A percentile compares a stretch with the other conserved stretches of the same genome.
Conservation (phyloP, 1,139 yeast species). For the Sugiyamaella japonica region DNA sequence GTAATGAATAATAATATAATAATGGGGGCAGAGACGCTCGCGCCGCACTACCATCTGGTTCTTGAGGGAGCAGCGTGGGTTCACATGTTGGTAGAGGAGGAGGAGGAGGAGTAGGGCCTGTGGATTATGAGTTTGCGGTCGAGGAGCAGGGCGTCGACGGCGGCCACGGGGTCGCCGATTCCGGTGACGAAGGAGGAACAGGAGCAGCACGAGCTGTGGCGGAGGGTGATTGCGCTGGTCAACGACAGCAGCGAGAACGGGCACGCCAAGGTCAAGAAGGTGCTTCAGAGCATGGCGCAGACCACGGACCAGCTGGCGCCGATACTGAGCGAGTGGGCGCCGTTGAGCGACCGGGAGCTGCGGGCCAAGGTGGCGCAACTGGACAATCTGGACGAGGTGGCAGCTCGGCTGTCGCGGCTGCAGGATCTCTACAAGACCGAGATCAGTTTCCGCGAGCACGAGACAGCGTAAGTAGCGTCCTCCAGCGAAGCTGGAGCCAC, state of each 20-base stretch:
- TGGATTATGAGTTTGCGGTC: slow-evolving; percentile 18
- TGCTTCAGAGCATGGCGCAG: slow-evolving; percentile 14
- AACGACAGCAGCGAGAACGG: slow-evolving; percentile 19
- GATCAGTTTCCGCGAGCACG: slow-evolving; percentile 14
- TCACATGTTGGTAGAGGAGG: too few relatives aligned
- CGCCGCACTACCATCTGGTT: background rate
- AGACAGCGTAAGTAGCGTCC: slow-evolving; percentile 13
- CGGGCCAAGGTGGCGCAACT: slow-evolving; percentile 14
- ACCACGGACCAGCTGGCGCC: slow-evolving; percentile 17
- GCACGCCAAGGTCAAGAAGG: slow-evolving; percentile 18
- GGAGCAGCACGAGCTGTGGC: slow-evolving; percentile 18
- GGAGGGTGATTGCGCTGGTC: slow-evolving; percentile 13
- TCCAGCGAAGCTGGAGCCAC: background rate
- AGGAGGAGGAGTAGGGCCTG: background rate
- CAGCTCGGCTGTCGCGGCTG: slow-evolving; percentile 7
- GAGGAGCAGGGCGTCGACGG: slow-evolving; percentile 21
- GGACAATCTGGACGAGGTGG: slow-evolving; percentile 17
- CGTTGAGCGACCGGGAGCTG: slow-evolving; percentile 16
- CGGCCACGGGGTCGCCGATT: slow-evolving; percentile 16
- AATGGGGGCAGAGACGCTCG: background rate
- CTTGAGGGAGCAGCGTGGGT: too few relatives aligned
- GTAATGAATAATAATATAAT: too few relatives aligned
- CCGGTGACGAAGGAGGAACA: slow-evolving; percentile 14
- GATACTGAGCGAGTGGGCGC: slow-evolving; percentile 4
- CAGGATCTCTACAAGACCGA: slow-evolving; percentile 17